These are phyloP conservation scores for Rosa hybrid DNA, from an alignment of 331 rosid genomes.

Conservation along the genomic window DNA sequence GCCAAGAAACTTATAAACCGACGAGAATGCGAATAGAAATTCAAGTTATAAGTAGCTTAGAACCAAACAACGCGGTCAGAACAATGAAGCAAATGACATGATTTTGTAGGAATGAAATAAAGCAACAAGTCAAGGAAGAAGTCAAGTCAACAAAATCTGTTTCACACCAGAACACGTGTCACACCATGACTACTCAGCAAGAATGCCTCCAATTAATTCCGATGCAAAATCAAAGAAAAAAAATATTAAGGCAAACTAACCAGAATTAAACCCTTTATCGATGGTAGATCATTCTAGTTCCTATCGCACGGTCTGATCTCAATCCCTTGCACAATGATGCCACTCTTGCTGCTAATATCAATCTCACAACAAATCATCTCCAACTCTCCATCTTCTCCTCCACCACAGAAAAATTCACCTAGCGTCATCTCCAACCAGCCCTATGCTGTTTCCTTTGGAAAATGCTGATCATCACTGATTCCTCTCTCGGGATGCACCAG, in stretches of 20 bases:
- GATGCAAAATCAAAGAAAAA: too few relatives aligned
- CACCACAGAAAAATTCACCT: neutral
- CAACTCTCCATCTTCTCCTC: conserved; percentile 17
- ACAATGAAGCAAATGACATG: too few relatives aligned
- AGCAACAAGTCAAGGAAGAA: too few relatives aligned
- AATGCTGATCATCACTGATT: neutral
- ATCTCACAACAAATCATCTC: conserved; percentile 22
- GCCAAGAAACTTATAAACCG: too few relatives aligned
- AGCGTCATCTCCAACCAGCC: neutral
- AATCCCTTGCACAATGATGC: conserved; percentile 39
- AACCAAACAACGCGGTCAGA: too few relatives aligned
- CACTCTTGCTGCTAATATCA: conserved; percentile 10
- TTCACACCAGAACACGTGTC: too few relatives aligned
- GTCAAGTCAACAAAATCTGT: too few relatives aligned
- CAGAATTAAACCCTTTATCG: neutral
- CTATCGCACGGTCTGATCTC: conserved; percentile 37
- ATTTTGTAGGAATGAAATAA: too few relatives aligned
- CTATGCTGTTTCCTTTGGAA: neutral
- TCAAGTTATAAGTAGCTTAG: too few relatives aligned
- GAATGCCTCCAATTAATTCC: too few relatives aligned
- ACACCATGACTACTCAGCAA: too few relatives aligned
- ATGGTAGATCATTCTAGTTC: neutral
- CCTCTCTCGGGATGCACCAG: neutral
- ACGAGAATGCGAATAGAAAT: too few relatives aligned
- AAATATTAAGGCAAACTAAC: neutral